These are phyloP conservation scores for Boechera retrofracta DNA, from an alignment of 345 rosid species.

Conservation along the genomic window DNA sequence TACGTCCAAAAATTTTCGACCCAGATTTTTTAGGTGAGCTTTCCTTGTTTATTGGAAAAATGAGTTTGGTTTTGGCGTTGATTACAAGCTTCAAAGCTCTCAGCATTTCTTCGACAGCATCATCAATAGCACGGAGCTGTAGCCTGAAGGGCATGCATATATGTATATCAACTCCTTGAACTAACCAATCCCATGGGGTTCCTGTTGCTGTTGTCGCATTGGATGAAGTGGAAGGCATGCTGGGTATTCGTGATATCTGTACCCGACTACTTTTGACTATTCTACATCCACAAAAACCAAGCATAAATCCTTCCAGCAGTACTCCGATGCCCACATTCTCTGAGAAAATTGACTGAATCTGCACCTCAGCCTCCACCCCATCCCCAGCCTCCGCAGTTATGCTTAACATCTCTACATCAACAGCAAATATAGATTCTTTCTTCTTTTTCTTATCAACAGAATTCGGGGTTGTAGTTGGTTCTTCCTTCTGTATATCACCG, in stretches of 20 bases:
- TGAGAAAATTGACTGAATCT: conserved; percentile 94
- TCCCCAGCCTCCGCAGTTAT: conserved; percentile 91
- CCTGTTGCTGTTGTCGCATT: conserved; percentile 49
- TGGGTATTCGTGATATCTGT: conserved; percentile 91
- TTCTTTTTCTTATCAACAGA: conserved; percentile 69
- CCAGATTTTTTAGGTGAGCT: conserved; percentile 72
- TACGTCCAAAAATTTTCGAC: conserved; percentile 63
- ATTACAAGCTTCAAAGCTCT: conserved; percentile 80
- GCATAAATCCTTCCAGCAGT: conserved; percentile 88
- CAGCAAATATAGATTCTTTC: conserved; percentile 88
- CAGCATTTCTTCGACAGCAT: conserved; percentile 91
- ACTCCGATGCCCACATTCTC: conserved; percentile 96
- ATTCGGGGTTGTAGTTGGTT: conserved; percentile 47
- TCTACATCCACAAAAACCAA: conserved; percentile 75
- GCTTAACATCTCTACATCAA: conserved; percentile 87
- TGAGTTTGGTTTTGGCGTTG: conserved; percentile 67
- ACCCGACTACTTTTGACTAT: conserved; percentile 83
- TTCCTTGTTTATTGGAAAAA: conserved; percentile 66
- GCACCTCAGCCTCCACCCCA: conserved; percentile 80
- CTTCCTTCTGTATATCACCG: conserved; percentile 51
- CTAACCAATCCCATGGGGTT: conserved; percentile 62
- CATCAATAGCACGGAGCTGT: conserved; percentile 95
- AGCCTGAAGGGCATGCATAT: conserved; percentile 85
- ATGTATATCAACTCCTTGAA: conserved; percentile 90
- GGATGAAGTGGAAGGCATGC: conserved; percentile 56